phyloP scores from a whole-genome alignment of 352 stramenopile species.

The Pythium graminicola region DNA sequence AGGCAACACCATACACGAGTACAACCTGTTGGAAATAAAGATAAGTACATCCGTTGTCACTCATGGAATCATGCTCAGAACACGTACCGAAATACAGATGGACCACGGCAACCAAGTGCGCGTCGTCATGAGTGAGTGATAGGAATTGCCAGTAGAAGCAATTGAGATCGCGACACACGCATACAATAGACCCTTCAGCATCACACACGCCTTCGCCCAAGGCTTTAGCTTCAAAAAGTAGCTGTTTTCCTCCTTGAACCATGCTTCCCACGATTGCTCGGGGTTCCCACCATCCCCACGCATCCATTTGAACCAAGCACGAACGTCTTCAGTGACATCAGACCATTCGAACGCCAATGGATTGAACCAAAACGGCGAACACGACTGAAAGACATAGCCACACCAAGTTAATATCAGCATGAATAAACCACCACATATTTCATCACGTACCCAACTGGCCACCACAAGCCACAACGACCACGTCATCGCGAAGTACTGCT shows the following conservation, averaged over 20 bases:
- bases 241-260: slow-evolving; percentile 89
- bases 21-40: slow-evolving; percentile 4
- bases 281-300: slow-evolving; percentile 73
- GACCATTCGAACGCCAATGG: slow-evolving; percentile 93
- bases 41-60: background rate
- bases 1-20: slow-evolving; percentile 26
- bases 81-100: slow-evolving; percentile 23
- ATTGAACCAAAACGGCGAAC: slow-evolving; percentile 95
- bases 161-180: slow-evolving; percentile 73
- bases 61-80: background rate
- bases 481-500: slow-evolving; percentile 96
- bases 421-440: background rate
- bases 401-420: slow-evolving; percentile 1
- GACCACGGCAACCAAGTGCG: slow-evolving; percentile 30
- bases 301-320: slow-evolving; percentile 83
- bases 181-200: slow-evolving; percentile 82
- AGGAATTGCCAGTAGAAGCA: slow-evolving; percentile 37
- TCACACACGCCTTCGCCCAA: slow-evolving; percentile 77
- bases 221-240: slow-evolving; percentile 79
- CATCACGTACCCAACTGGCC: slow-evolving; percentile 63
- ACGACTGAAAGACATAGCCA: slow-evolving; percentile 32
- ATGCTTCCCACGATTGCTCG: slow-evolving; percentile 88
- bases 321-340: slow-evolving; percentile 71
- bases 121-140: slow-evolving; percentile 27
- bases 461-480: slow-evolving; percentile 97